Evolutionary conservation across 2,329 filamentous ascomycete genomes (phyloP).

Genomic region (Exophiala alcalophila): DNA sequence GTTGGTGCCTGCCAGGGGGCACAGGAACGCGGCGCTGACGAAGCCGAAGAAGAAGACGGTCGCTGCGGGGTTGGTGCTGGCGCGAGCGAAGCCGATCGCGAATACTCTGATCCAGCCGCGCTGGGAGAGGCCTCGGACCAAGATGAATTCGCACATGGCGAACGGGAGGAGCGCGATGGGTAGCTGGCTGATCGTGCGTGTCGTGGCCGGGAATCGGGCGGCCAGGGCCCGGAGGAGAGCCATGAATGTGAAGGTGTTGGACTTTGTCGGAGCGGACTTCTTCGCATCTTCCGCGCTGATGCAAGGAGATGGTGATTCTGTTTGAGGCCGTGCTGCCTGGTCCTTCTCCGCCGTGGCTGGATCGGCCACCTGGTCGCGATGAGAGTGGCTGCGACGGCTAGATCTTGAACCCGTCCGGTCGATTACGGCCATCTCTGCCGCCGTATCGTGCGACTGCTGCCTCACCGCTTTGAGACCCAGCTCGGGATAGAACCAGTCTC

Average conservation of each 20-base stretch:
- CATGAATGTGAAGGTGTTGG: conserved; percentile 8
- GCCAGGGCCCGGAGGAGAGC: conserved; percentile 18
- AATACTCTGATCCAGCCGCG: conserved; percentile 30
- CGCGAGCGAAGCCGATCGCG: conserved; percentile 27
- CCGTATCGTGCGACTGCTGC: conserved; percentile 13
- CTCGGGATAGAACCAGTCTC: conserved; percentile 22
- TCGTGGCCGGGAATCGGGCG: conserved; percentile 25
- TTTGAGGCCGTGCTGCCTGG: not conserved
- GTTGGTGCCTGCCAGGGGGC: conserved; percentile 30
- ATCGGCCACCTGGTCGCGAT: not conserved
- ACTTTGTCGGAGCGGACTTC: not conserved
- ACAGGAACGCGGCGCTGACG: conserved; percentile 28
- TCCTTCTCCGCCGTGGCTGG: not conserved
- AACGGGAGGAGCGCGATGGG: conserved; percentile 30
- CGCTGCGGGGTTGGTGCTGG: conserved; percentile 25
- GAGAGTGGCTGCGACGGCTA: not conserved
- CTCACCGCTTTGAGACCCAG: conserved; percentile 1
- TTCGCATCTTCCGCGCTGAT: conserved; percentile 1
- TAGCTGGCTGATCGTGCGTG: conserved; percentile 21
- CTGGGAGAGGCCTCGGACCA: conserved; percentile 29
- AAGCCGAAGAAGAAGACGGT: conserved; percentile 31
- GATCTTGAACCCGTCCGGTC: not conserved
- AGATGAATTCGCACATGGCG: conserved; percentile 31
- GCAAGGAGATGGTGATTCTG: conserved; percentile 2
- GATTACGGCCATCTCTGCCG: conserved; percentile 16